Evolutionary conservation across 495 filamentous ascomycete genomes (phyloP).

Genomic region (Lophiostoma macrostomum): DNA sequence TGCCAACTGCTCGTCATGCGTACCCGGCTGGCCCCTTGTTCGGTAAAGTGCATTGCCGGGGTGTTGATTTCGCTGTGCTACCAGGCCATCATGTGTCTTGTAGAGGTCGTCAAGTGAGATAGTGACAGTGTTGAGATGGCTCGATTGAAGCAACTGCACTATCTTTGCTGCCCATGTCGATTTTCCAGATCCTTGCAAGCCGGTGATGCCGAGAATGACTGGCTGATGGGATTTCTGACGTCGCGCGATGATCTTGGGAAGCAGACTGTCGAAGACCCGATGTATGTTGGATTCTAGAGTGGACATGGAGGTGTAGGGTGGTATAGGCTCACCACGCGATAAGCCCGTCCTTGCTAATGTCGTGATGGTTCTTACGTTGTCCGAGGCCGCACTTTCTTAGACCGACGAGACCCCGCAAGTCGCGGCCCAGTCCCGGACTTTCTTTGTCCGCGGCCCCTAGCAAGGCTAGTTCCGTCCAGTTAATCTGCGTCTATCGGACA

Average conservation of each 20-base stretch:
- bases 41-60: constrained; percentile 17
- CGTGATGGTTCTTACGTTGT: too few relatives aligned
- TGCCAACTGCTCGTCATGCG: constrained; percentile 25
- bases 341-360: too few relatives aligned
- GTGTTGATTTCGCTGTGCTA: constrained; percentile 13
- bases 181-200: constrained; percentile 25
- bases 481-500: too few relatives aligned
- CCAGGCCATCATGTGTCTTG: constrained; percentile 15
- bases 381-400: too few relatives aligned
- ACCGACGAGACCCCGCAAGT: too few relatives aligned
- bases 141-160: background rate
- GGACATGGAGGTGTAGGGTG: constrained; percentile 1
- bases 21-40: constrained; percentile 24
- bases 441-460: too few relatives aligned
- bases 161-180: constrained; percentile 22
- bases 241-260: constrained; percentile 6
- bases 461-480: too few relatives aligned
- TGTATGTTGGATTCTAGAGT: constrained; percentile 7
- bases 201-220: constrained; percentile 21
- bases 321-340: too few relatives aligned
- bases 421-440: too few relatives aligned
- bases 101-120: constrained; percentile 25
- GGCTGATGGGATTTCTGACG: constrained; percentile 1
- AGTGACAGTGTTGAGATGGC: constrained; percentile 6
- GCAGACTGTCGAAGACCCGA: constrained; percentile 4